These are phyloP conservation scores for Fusarium pilosicola DNA, from an alignment of 2,329 filamentous ascomycete genomes.

Conservation along the genomic window DNA sequence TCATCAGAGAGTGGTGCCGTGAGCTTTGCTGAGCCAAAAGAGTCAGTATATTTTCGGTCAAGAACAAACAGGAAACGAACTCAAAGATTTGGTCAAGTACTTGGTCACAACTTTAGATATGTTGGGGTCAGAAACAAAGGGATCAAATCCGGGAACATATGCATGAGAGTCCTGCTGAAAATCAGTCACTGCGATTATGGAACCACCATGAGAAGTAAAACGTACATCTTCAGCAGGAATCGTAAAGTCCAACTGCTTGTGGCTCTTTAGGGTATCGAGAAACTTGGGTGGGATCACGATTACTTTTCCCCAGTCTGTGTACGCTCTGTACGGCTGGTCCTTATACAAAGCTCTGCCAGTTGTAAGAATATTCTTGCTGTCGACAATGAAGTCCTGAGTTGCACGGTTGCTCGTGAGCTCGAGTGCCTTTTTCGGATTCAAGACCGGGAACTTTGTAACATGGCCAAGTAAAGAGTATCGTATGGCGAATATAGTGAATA, in stretches of 20 bases:
- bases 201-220: background rate
- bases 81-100: background rate
- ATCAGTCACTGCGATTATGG: background rate
- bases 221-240: background rate
- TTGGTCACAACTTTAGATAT: background rate
- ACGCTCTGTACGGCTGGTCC: background rate
- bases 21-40: background rate
- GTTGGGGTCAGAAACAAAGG: background rate
- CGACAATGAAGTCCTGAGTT: background rate
- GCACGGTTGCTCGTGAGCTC: background rate
- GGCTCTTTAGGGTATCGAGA: background rate
- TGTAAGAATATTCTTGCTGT: background rate
- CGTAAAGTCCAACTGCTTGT: background rate
- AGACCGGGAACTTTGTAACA: background rate
- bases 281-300: background rate
- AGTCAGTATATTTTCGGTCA: background rate
- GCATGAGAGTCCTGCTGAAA: background rate
- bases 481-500: background rate
- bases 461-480: background rate
- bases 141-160: background rate
- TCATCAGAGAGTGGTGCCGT: background rate
- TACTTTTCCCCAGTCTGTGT: slow-evolving; percentile 1
- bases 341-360: background rate
- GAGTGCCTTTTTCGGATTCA: background rate
- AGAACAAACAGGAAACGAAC: background rate